Evolutionary conservation across 495 filamentous ascomycete genomes (phyloP).

Genomic region (Podospora pseudocomata): DNA sequence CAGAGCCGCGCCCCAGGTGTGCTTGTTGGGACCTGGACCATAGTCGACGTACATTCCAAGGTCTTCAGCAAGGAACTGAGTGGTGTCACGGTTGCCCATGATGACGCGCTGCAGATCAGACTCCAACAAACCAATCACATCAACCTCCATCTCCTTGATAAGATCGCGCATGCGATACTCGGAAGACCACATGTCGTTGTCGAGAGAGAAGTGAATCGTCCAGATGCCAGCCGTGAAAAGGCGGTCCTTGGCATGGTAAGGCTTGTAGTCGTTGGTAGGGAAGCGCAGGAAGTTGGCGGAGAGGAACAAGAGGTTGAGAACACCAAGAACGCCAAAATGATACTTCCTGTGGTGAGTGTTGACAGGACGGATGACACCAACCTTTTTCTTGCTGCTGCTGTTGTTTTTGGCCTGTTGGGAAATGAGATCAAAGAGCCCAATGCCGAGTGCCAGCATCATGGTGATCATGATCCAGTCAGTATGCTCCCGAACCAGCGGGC

Average conservation of each 20-base stretch:
- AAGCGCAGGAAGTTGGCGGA: constrained; percentile 88
- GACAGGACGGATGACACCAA: constrained; percentile 19
- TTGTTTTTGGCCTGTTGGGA: constrained; percentile 32
- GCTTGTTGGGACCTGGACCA: constrained; percentile 96
- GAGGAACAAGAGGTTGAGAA: constrained; percentile 74
- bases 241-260: constrained; percentile 84
- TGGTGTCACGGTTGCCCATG: constrained; percentile 98
- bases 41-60: constrained; percentile 98
- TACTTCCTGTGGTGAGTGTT: constrained; percentile 47
- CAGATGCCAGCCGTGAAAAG: constrained; percentile 91
- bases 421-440: constrained; percentile 75
- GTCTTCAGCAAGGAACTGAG: constrained; percentile 92
- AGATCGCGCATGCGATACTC: constrained; percentile 91
- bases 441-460: constrained; percentile 80
- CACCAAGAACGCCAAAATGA: constrained; percentile 47
- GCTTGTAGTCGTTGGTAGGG: constrained; percentile 85
- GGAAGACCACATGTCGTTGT: constrained; percentile 99
- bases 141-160: constrained; percentile 88
- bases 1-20: constrained; percentile 93
- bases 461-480: constrained; percentile 92
- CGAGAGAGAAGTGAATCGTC: constrained; percentile 97
- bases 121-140: constrained; percentile 91
- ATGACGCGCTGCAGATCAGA: constrained; percentile 95
- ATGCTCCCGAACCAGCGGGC: constrained; percentile 85
- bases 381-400: constrained; percentile 13